phyloP scores from a whole-genome alignment of 2,329 filamentous ascomycete genomes.

The Ilyonectria sp. region DNA sequence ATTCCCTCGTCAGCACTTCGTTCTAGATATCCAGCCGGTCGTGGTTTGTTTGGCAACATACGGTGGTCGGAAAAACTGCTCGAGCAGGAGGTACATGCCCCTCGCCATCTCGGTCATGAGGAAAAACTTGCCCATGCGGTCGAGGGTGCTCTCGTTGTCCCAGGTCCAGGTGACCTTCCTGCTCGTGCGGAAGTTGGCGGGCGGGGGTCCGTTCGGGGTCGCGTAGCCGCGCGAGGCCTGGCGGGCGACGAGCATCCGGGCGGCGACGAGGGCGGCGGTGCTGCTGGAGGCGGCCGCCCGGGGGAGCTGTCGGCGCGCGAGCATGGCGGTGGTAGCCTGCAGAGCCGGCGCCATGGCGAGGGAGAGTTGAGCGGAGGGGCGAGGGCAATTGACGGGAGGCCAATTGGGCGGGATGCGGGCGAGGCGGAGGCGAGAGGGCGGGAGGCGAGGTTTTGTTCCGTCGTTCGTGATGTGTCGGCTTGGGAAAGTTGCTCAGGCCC shows the following conservation, averaged over 20 bases:
- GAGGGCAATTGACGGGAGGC: constrained; percentile 48
- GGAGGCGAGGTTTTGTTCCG: constrained; percentile 47
- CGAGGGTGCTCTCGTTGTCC: constrained; percentile 81
- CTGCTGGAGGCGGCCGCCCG: constrained; percentile 35
- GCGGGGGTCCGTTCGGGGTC: constrained; percentile 83
- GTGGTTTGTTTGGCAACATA: constrained; percentile 68
- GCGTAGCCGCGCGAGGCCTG: constrained; percentile 65
- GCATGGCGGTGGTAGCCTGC: constrained; percentile 51
- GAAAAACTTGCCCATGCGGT: constrained; percentile 94
- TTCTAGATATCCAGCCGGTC: not conserved
- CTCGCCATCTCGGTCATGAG: constrained; percentile 95
- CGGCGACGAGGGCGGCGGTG: constrained; percentile 35
- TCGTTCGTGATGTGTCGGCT: constrained; percentile 45
- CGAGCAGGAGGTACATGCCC: constrained; percentile 97
- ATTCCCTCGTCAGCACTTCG: constrained; percentile 35
- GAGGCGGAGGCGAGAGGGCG: constrained; percentile 39
- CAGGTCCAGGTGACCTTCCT: constrained; percentile 85
- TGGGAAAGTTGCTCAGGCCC: constrained; percentile 52
- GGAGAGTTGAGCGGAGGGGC: constrained; percentile 32
- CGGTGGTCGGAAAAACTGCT: constrained; percentile 99
- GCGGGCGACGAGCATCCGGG: constrained; percentile 40
- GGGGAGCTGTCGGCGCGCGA: constrained; percentile 55
- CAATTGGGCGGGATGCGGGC: constrained; percentile 43
- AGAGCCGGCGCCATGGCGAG: constrained; percentile 53
- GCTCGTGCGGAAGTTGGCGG: constrained; percentile 84